Evolutionary conservation across 2,329 filamentous ascomycete species (phyloP).

Genomic region (Trichoderma gracile): DNA sequence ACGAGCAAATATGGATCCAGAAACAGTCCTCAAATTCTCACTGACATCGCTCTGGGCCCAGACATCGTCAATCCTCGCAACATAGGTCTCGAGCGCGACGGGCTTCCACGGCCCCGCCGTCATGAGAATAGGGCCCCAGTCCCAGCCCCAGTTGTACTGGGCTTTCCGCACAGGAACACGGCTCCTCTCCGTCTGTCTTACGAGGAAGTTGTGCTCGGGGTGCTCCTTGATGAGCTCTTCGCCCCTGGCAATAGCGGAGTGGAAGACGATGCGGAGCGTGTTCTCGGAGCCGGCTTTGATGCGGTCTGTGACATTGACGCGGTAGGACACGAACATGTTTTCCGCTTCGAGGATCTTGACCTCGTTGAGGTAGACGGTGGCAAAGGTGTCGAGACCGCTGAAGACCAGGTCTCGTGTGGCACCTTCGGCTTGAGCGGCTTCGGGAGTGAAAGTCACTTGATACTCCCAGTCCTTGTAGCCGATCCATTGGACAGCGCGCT

Average conservation of each 20-base stretch:
- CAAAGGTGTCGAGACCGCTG: constrained; percentile 65
- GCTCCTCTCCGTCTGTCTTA: constrained; percentile 48
- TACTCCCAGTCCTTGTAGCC: constrained; percentile 64
- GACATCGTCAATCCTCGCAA: constrained; percentile 59
- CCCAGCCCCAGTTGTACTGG: constrained; percentile 72
- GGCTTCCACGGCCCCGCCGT: constrained; percentile 67
- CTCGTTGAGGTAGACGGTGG: constrained; percentile 58
- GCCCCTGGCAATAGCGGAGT: constrained; percentile 54
- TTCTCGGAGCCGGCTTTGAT: constrained; percentile 44
- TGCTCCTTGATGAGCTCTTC: constrained; percentile 54
- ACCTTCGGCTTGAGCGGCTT: constrained; percentile 22
- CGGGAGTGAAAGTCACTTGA: constrained; percentile 42
- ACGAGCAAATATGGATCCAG: constrained; percentile 42
- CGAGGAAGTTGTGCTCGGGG: constrained; percentile 55
- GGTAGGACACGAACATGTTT: constrained; percentile 65
- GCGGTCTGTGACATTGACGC: constrained; percentile 51
- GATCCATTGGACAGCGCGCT: constrained; percentile 60
- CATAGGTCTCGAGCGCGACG: constrained; percentile 65
- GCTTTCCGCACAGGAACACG: constrained; percentile 54
- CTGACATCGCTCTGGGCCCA: constrained; percentile 44
- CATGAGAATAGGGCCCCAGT: constrained; percentile 66
- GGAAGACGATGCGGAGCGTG: constrained; percentile 57
- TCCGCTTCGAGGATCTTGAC: constrained; percentile 54
- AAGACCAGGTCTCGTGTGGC: constrained; percentile 53
- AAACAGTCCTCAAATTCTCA: constrained; percentile 42